These are phyloP conservation scores for Cymodocea nodosa DNA, from an alignment of 116 monocot species.

Conservation along the genomic window DNA sequence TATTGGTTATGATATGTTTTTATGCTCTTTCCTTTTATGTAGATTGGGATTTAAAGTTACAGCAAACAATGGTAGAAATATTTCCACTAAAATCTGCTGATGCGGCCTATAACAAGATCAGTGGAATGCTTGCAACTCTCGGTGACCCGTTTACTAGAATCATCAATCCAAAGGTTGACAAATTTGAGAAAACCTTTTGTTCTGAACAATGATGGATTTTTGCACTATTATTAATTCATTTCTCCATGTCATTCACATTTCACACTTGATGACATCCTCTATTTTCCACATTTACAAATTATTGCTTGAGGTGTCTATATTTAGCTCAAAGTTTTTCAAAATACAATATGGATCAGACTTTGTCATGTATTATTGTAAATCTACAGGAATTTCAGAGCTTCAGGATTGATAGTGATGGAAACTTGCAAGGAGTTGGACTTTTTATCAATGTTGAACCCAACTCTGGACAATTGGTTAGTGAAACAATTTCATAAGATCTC, in stretches of 20 bases:
- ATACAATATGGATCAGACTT: neutral
- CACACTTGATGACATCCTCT: too few relatives aligned
- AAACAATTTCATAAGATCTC: neutral
- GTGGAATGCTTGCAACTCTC: constrained; percentile 80
- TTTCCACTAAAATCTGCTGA: constrained; percentile 80
- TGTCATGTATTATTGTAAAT: constrained; percentile 4
- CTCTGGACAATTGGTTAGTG: constrained; percentile 67
- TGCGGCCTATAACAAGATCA: constrained; percentile 90
- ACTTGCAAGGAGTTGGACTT: constrained; percentile 89
- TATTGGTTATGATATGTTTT: neutral
- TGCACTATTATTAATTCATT: too few relatives aligned
- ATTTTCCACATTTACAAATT: too few relatives aligned
- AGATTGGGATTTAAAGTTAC: constrained; percentile 90
- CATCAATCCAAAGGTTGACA: constrained; percentile 62
- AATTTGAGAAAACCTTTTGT: neutral
- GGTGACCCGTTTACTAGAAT: constrained; percentile 93
- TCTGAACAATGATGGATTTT: too few relatives aligned
- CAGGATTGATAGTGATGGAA: constrained; percentile 89
- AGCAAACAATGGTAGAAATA: constrained; percentile 96
- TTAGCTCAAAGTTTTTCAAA: neutral
- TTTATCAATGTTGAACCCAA: constrained; percentile 75
- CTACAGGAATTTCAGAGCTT: constrained; percentile 91
- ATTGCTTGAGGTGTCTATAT: neutral
- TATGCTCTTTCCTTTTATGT: constrained; percentile 9
- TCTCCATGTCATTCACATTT: too few relatives aligned